These are phyloP conservation scores for Penicillium vulpinum DNA, from an alignment of 2,329 filamentous ascomycete genomes.

Conservation along the genomic window DNA sequence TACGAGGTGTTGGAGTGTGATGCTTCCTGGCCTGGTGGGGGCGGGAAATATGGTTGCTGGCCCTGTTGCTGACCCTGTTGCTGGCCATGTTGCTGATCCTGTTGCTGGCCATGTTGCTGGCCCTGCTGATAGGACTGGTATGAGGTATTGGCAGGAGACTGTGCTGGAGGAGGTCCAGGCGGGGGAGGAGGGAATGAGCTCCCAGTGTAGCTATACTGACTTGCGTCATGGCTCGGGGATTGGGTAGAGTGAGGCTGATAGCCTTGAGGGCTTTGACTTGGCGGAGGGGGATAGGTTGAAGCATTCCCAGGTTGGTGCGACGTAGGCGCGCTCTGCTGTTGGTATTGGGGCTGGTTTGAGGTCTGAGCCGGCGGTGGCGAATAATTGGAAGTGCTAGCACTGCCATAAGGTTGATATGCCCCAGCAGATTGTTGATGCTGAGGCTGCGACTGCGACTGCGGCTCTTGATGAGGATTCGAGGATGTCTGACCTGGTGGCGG, in stretches of 20 bases:
- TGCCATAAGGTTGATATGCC: constrained; percentile 5
- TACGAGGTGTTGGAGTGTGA: constrained; percentile 25
- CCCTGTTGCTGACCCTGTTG: constrained; percentile 26
- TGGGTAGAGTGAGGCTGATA: constrained; percentile 7
- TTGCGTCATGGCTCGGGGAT: constrained; percentile 9
- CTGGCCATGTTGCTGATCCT: constrained; percentile 9
- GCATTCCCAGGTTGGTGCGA: constrained; percentile 2
- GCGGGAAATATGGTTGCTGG: constrained; percentile 48
- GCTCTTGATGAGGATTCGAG: background rate
- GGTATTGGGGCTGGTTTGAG: constrained; percentile 12
- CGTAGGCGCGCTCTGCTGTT: constrained; percentile 1
- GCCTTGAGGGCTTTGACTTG: constrained; percentile 2
- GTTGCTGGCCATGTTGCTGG: no score
- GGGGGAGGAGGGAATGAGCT: constrained; percentile 43
- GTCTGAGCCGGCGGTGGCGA: constrained; percentile 11
- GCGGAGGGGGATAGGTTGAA: constrained; percentile 6
- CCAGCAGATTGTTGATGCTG: constrained; percentile 1
- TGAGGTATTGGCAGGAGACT: constrained; percentile 15
- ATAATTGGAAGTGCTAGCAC: constrained; percentile 2
- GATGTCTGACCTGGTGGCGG: background rate
- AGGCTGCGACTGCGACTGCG: constrained; percentile 12
- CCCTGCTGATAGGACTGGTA: no score
- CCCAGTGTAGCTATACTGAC: constrained; percentile 32
- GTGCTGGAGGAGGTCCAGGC: constrained; percentile 34
- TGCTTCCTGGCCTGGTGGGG: constrained; percentile 40